Percentiles rank a stretch among this genome's conserved stretches.
These are phyloP conservation scores for Lentinus tigrinus DNA, from an alignment of 768 basidiomycete species.

Conservation along the genomic window DNA sequence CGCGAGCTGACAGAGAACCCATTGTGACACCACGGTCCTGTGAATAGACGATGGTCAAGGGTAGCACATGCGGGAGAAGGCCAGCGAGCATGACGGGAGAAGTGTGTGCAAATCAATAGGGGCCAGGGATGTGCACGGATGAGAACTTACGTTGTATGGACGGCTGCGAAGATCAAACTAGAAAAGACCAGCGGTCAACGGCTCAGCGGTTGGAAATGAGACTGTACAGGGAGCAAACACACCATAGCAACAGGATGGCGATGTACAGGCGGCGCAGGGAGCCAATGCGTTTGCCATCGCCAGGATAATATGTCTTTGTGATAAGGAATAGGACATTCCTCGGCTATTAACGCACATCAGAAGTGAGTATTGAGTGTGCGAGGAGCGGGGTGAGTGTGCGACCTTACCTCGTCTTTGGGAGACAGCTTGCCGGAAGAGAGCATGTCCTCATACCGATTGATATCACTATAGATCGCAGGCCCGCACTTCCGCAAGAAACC, in stretches of 20 bases:
- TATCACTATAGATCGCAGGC: conserved; percentile 16
- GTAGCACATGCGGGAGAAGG: background rate
- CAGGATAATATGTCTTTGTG: conserved; percentile 16
- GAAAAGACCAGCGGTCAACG: background rate
- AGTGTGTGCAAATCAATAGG: background rate
- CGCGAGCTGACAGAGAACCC: conserved; percentile 34
- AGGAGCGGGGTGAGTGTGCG: background rate
- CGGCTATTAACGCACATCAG: conserved; percentile 2
- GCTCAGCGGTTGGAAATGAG: background rate
- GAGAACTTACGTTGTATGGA: conserved; percentile 33
- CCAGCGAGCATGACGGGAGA: background rate
- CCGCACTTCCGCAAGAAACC: conserved; percentile 19
- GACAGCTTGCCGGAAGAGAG: conserved; percentile 5
- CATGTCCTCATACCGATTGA: conserved; percentile 18
- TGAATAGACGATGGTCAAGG: background rate
- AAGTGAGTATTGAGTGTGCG: background rate
- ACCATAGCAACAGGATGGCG: conserved; percentile 30
- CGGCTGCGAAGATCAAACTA: conserved; percentile 36
- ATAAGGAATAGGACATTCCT: conserved; percentile 19
- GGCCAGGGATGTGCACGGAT: background rate
- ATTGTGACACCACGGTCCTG: conserved; percentile 34
- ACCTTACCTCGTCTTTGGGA: conserved; percentile 12
- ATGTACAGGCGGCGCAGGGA: conserved; percentile 23
- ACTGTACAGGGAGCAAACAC: background rate
- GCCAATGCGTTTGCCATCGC: conserved; percentile 12